A percentile compares a stretch with the other conserved stretches of the same genome.
Conservation (phyloP, 176 grass and related monocot genomes). For the Triticum timopheevii region DNA sequence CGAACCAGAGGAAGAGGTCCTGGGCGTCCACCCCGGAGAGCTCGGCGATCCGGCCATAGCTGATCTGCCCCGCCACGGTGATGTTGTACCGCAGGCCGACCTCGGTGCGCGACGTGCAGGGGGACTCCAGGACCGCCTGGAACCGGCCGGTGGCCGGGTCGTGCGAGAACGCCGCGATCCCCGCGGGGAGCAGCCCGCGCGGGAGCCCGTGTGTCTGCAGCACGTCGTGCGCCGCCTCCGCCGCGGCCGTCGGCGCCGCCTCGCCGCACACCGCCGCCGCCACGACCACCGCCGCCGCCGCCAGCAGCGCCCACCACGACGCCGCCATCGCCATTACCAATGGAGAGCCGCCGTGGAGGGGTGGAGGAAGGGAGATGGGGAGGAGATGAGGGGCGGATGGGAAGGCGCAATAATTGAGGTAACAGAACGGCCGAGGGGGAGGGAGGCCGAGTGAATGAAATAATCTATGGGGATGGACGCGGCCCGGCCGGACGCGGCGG, state of each 20-base stretch:
- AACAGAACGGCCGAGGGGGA: not conserved
- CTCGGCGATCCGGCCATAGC: conserved; percentile 49
- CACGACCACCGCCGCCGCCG: not conserved
- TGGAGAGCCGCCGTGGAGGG: not conserved
- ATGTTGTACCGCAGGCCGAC: conserved; percentile 67
- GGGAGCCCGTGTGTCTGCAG: conserved; percentile 49
- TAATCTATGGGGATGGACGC: not conserved
- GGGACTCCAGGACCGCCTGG: conserved; percentile 42
- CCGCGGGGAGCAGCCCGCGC: conserved; percentile 46
- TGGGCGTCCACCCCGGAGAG: conserved; percentile 55
- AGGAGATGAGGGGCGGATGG: not conserved
- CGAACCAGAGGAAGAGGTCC: conserved; percentile 90
- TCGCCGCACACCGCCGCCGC: not conserved
- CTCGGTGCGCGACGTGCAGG: conserved; percentile 56
- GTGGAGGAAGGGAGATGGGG: not conserved
- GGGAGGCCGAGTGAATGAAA: not conserved
- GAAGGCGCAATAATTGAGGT: not conserved
- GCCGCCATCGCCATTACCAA: conserved; percentile 25
- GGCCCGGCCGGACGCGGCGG: too few species aligned
- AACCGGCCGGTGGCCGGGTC: conserved; percentile 46
- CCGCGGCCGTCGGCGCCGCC: not conserved
- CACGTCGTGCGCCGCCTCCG: conserved; percentile 47
- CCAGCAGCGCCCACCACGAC: not conserved
- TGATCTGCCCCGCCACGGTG: conserved; percentile 51
- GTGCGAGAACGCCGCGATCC: conserved; percentile 51